phyloP scores from a whole-genome alignment of 2,329 filamentous ascomycete genomes.

The Catunica adiposa region DNA sequence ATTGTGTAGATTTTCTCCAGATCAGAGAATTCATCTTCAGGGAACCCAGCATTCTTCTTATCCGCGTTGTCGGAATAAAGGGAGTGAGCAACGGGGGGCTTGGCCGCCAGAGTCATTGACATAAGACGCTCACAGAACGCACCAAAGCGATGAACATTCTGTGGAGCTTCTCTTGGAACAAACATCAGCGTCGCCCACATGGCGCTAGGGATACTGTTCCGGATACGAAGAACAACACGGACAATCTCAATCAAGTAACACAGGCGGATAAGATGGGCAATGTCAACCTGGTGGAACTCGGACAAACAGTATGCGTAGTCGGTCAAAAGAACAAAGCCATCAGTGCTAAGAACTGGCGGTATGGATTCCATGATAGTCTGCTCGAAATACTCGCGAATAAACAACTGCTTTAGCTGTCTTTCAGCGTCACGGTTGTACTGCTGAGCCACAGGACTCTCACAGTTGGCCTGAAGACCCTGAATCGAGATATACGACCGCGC shows the following conservation, averaged over 20 bases:
- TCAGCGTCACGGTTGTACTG: constrained; percentile 10
- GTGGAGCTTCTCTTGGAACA: constrained; percentile 24
- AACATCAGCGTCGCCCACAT: constrained; percentile 33
- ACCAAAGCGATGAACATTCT: constrained; percentile 36
- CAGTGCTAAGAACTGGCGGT: constrained; percentile 45
- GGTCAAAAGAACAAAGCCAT: constrained; percentile 66
- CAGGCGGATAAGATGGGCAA: constrained; percentile 63
- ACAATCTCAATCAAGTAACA: constrained; percentile 87
- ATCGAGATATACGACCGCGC: constrained; percentile 70
- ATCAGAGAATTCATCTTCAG: constrained; percentile 37
- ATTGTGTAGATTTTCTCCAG: constrained; percentile 40
- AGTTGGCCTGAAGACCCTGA: constrained; percentile 44
- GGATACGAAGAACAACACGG: constrained; percentile 52
- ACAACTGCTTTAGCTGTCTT: constrained; percentile 11
- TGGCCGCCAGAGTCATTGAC: constrained; percentile 17
- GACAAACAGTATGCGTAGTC: constrained; percentile 59
- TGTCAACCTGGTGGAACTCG: constrained; percentile 51
- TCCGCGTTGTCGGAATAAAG: neutral
- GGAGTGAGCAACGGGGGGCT: constrained; percentile 6
- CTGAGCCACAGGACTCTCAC: constrained; percentile 16
- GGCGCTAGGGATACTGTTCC: constrained; percentile 34
- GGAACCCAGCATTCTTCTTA: constrained; percentile 29
- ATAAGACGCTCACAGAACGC: constrained; percentile 27
- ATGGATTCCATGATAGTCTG: constrained; percentile 29
- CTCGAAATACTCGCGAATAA: constrained; percentile 12